Conservation (phyloP, 177 flowering plant species). For the Vitis hybrid region DNA sequence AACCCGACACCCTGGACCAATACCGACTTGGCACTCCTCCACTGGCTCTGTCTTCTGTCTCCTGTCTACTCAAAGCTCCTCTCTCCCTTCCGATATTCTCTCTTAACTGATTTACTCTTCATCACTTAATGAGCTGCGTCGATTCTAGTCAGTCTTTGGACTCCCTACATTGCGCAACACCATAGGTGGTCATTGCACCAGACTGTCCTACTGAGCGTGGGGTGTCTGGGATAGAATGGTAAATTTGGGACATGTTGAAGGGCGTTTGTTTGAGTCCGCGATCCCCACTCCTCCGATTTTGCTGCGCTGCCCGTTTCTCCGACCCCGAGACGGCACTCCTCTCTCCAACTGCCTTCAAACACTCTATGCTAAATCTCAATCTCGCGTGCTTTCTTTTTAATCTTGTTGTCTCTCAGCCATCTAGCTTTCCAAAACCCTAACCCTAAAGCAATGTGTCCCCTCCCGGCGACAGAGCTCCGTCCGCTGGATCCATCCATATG, state of each 20-base stretch:
- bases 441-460: slow-evolving; percentile 6
- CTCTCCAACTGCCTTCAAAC: slow-evolving; percentile 4
- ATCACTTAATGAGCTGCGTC: too few relatives aligned
- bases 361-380: background rate
- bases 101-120: too few relatives aligned
- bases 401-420: background rate
- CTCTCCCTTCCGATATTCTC: too few relatives aligned
- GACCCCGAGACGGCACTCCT: slow-evolving; percentile 30
- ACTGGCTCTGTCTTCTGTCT: too few relatives aligned
- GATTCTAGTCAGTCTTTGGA: too few relatives aligned
- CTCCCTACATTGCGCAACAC: too few relatives aligned
- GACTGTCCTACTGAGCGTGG: too few relatives aligned
- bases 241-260: slow-evolving; percentile 1
- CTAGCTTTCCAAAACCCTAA: slow-evolving; percentile 2
- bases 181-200: too few relatives aligned
- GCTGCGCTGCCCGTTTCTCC: slow-evolving; percentile 28
- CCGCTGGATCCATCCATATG: slow-evolving; percentile 54
- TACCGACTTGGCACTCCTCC: too few relatives aligned
- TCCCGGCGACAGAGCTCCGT: slow-evolving; percentile 10
- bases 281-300: slow-evolving; percentile 2
- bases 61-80: too few relatives aligned
- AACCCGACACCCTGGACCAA: too few relatives aligned
- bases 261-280: background rate
- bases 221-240: background rate
- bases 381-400: too few relatives aligned